Evolutionary conservation across 2,329 filamentous ascomycete species (phyloP), one percentile per base, ranked within the genome.

Genomic region (Penicillium thymicola): DNA sequence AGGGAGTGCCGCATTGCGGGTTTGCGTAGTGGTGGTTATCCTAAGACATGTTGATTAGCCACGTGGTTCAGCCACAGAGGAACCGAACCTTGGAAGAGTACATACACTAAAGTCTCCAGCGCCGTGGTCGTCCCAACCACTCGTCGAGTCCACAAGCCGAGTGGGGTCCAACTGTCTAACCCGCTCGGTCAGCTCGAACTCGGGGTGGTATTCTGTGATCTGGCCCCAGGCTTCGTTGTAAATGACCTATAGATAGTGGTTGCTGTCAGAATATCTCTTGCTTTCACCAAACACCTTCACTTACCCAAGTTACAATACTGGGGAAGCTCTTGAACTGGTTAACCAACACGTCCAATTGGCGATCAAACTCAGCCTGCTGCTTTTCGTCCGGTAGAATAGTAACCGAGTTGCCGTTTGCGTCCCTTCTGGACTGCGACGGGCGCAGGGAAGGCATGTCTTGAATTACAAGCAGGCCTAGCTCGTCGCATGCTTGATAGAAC

Each of bases 151-250:
- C 38, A 90, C 75, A 9, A 90, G 77, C 25, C 88, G 76, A 0
- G 85, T 86, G 0, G 86, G 82, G 63, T 90, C 88, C 2, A 88
- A 70, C 2, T 75, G 62, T 43, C 78, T 78, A 2, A 89, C 79
- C 0, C 79, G 68, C 1, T 82, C 75, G 0, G 84, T 83, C 13
- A 90, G 73, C 4, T 68, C 73, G 14, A 80, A 79, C 59, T 89
- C 87, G 0, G 85, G 84, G 60, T 78, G 79, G 0, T 71, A 69
- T 0, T 76, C 64, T 2, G 67, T 76, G 2, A 82, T 72, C 65
- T 89, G 87, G 2, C 84, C 86, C 87, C 87, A 89, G 42, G 85
- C 86, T 68, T 89, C 87, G 66, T 89, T 89, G 71, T 89, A 89
- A 63, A 89, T 84, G 16, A 87, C 75, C 82, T 80, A 54, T 14